Evolutionary conservation across 495 filamentous ascomycete genomes (phyloP).

Genomic region (Penicillium verhagenii): DNA sequence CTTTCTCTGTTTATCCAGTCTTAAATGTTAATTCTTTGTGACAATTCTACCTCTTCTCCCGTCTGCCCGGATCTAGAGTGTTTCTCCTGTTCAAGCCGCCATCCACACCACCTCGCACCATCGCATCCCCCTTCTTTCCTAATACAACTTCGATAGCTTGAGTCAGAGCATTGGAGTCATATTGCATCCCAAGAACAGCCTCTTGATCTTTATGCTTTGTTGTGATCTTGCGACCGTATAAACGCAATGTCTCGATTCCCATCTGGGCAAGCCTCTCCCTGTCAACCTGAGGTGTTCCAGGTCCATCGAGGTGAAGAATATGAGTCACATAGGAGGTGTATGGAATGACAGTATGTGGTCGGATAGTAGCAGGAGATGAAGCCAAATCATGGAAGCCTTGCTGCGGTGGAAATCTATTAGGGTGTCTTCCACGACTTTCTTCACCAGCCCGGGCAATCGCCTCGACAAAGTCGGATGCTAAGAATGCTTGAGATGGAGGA

Average conservation of each 20-base stretch:
- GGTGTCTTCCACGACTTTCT: slow-evolving; percentile 40
- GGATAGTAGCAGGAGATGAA: slow-evolving; percentile 14
- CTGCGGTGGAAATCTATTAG: slow-evolving; percentile 1
- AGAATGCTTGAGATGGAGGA: slow-evolving; percentile 55
- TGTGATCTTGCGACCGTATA: slow-evolving; percentile 68
- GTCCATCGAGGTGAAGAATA: slow-evolving; percentile 75
- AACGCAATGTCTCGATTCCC: slow-evolving; percentile 73
- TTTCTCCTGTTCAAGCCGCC: slow-evolving; percentile 63
- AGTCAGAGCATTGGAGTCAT: slow-evolving; percentile 73
- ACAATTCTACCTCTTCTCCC: slow-evolving; percentile 16
- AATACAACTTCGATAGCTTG: slow-evolving; percentile 78
- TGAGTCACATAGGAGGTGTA: slow-evolving; percentile 74
- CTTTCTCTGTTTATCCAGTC: too few species aligned
- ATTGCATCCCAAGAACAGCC: slow-evolving; percentile 54
- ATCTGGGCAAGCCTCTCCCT: slow-evolving; percentile 56
- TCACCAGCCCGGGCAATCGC: slow-evolving; percentile 68
- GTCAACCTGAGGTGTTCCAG: slow-evolving; percentile 69
- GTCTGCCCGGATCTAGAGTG: slow-evolving; percentile 51
- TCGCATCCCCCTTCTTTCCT: slow-evolving; percentile 60
- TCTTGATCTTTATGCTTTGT: slow-evolving; percentile 25
- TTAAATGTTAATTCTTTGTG: too few species aligned
- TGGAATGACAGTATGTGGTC: slow-evolving; percentile 21
- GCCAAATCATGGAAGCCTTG: background rate
- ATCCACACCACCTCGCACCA: slow-evolving; percentile 41
- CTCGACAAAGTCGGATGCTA: slow-evolving; percentile 72